phyloP scores from a whole-genome alignment of 2,329 filamentous ascomycete species.

The Septoria linicola region DNA sequence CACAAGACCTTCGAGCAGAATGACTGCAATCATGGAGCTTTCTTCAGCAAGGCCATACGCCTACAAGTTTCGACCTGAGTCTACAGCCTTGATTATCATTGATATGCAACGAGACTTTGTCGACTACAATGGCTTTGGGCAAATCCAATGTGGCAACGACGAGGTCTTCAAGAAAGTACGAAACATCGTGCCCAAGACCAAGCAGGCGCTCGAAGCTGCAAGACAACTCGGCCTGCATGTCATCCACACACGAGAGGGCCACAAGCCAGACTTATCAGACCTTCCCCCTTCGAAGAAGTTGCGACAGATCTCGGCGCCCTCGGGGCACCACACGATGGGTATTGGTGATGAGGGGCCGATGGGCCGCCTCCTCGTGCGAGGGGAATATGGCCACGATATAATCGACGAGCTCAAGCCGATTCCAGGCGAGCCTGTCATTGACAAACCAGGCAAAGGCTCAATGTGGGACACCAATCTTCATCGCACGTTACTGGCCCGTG shows the following conservation, averaged over 20 bases:
- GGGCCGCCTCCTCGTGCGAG: constrained; percentile 54
- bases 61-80: constrained; percentile 48
- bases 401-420: constrained; percentile 54
- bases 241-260: constrained; percentile 53
- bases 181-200: constrained; percentile 31
- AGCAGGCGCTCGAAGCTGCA: constrained; percentile 44
- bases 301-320: constrained; percentile 49
- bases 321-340: constrained; percentile 47
- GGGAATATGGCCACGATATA: constrained; percentile 57
- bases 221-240: constrained; percentile 47
- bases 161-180: constrained; percentile 33
- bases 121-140: constrained; percentile 51
- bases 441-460: constrained; percentile 60
- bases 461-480: constrained; percentile 59
- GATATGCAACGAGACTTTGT: constrained; percentile 56
- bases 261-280: constrained; percentile 54
- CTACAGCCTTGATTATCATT: constrained; percentile 52
- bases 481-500: constrained; percentile 53
- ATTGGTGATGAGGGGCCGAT: constrained; percentile 56
- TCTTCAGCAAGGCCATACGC: constrained; percentile 46
- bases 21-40: constrained; percentile 35
- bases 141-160: constrained; percentile 49
- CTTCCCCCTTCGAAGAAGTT: constrained; percentile 53
- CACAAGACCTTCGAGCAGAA: not conserved
- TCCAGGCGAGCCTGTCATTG: constrained; percentile 55